Base-by-base conservation (phyloP, 129 eudicot species). In the Helianthus tuberosus region DNA sequence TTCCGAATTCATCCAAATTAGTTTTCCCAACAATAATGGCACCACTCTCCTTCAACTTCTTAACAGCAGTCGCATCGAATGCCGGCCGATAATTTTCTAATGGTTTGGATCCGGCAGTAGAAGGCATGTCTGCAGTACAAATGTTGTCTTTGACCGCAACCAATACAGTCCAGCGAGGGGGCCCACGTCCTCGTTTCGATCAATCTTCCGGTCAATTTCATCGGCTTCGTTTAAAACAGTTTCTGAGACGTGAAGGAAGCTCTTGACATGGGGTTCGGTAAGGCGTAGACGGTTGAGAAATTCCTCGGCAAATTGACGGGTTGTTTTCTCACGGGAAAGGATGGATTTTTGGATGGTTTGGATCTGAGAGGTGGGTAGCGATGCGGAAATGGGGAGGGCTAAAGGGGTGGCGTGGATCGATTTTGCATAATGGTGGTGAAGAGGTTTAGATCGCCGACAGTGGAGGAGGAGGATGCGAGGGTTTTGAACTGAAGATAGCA, bases 1-100 rank as follows among this genome's bases (percentile, higher is more conserved):
- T 94, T 3, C 99, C 99, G 78, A 94, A 94, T 82, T 94, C 99
- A 84, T 94, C 99, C 89, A 90, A 64, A 85, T 94, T 94, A 16
- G 99, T 94, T 84, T 94, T 94, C 58, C 99, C 99, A 73, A 94
- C 89, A 16, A 94, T 66, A 79, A 91, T 90, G n/a, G 91, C 99
- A 55, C 99, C 99, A 72, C 81, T 48, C 68, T 94, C 97, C 80
- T 81, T 88, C 89, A 94, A 47, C 83, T 77, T 94, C 87, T 79
- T 78, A 83, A 91, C 99, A 43, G 87, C 93, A 36, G 97, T 94
- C 0, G 99, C 99, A 75, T 94, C 97, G 10, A 64, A 90, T 9
- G 97, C 85, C 36, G 99, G 99, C 32, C 84, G 74, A 43, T 88
- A 94, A 73, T 83, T 76, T 47, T 94, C 96, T 84, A 94, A 69